Evolutionary conservation across 169 alveolate genomes (phyloP), one percentile per base, ranked within the genome.

Genomic region (Plasmodium knowlesi): DNA sequence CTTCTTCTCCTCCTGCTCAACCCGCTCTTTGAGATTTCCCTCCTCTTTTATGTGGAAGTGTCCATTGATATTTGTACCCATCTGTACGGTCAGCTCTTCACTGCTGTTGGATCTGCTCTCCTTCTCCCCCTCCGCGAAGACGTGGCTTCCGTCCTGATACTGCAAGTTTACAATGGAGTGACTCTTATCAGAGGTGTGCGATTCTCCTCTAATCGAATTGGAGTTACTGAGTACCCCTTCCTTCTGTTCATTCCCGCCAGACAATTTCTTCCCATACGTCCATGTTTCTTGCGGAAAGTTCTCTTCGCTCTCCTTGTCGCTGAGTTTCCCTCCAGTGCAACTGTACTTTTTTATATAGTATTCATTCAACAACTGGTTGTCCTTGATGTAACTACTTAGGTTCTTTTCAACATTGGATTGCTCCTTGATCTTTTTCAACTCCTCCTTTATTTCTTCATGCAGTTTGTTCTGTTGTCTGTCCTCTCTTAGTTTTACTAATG

Each of bases 301-400:
- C 5, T 22, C 57, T 46, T 46, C 57, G 4, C 57, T 46, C 57
- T 46, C 57, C 57, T 46, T 1, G n/a, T 46, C 57, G n/a, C 78
- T 30, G 2, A 57, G 32, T 4, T 22, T 5, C 50, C n/a, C 83
- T 32, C 53, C 50, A n/a, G n/a, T n/a, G 50, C 19, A 9, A 19
- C 67, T 74, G 61, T 85, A 85, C 30, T 85, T 85, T 30, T 74
- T 85, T 30, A 53, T 14, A 76, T 85, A 85, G 61, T 85, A 54
- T 4, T 85, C 81, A 28, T 74, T 85, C 80, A 85, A 54, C 4
- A 74, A n/a, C 32, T 74, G 46, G 67, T 85, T 73, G 22, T 85
- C 70, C 67, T 85, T 73, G 34, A 85, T 85, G 41, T 30, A 85
- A 4, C 41, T 39, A 22, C 19, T 74, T 54, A 85, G 39, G 22